Evolutionary conservation across 2,329 filamentous ascomycete species (phyloP).

Genomic region (Huntiella omanensis): DNA sequence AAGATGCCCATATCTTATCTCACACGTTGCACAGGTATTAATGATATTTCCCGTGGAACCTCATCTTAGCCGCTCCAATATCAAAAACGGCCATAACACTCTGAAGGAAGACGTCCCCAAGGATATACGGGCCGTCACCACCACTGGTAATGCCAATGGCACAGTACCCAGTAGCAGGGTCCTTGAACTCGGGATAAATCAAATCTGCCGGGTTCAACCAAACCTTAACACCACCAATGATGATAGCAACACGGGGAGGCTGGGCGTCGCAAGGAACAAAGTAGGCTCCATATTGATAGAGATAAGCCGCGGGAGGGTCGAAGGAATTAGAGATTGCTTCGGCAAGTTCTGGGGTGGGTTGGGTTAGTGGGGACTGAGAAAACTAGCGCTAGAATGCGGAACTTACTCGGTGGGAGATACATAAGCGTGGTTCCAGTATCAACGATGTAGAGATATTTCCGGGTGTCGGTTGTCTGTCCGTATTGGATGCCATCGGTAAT

Average conservation of each 20-base stretch:
- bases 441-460: conserved; percentile 29
- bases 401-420: conserved; percentile 29
- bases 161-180: conserved; percentile 28
- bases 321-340: conserved; percentile 29
- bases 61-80: conserved; percentile 26
- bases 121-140: conserved; percentile 26
- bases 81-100: conserved; percentile 32
- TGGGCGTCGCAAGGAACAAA: conserved; percentile 30
- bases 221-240: conserved; percentile 25
- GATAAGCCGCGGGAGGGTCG: conserved; percentile 26
- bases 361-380: background rate
- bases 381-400: background rate
- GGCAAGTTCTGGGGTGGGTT: conserved; percentile 21
- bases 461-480: conserved; percentile 23
- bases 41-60: conserved; percentile 19
- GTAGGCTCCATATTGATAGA: conserved; percentile 28
- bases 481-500: conserved; percentile 29
- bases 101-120: conserved; percentile 32
- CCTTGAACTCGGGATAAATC: conserved; percentile 24
- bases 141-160: conserved; percentile 28
- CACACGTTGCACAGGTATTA: background rate
- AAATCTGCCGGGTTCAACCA: conserved; percentile 29
- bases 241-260: conserved; percentile 26
- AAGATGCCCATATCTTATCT: no score
- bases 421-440: conserved; percentile 34